Evolutionary conservation across 2,329 filamentous ascomycete genomes (phyloP).

Genomic region (Neonectria hederae): DNA sequence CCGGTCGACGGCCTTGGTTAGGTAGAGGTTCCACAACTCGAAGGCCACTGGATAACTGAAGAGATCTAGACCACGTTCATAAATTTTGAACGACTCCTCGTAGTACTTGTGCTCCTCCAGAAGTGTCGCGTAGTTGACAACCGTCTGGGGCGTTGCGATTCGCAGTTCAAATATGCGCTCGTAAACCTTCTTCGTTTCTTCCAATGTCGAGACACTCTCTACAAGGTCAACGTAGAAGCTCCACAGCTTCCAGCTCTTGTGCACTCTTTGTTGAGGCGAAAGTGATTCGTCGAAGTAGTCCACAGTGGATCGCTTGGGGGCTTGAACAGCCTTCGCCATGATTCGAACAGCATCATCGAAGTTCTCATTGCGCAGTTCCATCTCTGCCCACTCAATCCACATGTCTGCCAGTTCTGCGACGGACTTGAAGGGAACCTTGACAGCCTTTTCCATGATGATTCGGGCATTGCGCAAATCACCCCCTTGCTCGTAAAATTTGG

Average conservation of each 20-base stretch:
- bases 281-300: constrained; percentile 98
- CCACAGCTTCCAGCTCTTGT: constrained; percentile 99
- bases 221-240: constrained; percentile 99
- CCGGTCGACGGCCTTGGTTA: constrained; percentile 95
- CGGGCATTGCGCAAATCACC: constrained; percentile 86
- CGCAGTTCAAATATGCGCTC: constrained; percentile 98
- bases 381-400: constrained; percentile 99
- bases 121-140: constrained; percentile 97
- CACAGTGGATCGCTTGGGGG: constrained; percentile 97
- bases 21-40: constrained; percentile 97
- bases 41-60: constrained; percentile 99
- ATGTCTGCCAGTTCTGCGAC: constrained; percentile 97
- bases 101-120: constrained; percentile 95
- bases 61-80: constrained; percentile 94
- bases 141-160: constrained; percentile 96
- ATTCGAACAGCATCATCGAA: constrained; percentile 94
- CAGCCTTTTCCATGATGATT: constrained; percentile 95
- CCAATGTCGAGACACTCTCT: constrained; percentile 89
- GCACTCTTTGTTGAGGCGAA: constrained; percentile 92
- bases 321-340: constrained; percentile 96
- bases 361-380: constrained; percentile 95
- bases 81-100: constrained; percentile 98
- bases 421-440: constrained; percentile 97
- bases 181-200: constrained; percentile 94
- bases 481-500: constrained; percentile 93